Percentiles rank a stretch among this genome's conserved stretches.
Conservation (phyloP, 163 green algal species). For the Trebouxiophyceae sp. region DNA sequence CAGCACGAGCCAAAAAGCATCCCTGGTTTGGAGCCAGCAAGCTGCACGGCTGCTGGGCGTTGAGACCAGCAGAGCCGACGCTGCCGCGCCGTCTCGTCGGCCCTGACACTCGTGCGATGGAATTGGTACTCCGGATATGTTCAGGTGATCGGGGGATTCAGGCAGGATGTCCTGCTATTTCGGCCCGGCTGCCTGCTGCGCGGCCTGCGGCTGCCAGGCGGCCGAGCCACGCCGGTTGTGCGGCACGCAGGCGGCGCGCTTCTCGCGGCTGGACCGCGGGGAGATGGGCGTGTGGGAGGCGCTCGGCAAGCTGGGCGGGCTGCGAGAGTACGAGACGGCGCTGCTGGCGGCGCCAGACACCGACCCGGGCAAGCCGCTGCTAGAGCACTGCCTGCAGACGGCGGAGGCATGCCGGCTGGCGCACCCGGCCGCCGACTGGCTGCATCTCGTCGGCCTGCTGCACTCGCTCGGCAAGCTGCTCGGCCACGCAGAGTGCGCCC, state of each 20-base stretch:
- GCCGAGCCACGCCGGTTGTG: too few relatives aligned
- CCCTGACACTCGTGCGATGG: too few relatives aligned
- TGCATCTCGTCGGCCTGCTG: slow-evolving; percentile 71
- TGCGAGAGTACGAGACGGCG: slow-evolving; percentile 60
- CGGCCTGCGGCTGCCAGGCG: too few relatives aligned
- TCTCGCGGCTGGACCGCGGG: slow-evolving; percentile 32
- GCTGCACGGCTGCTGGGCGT: slow-evolving; percentile 55
- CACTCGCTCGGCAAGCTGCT: slow-evolving; percentile 78
- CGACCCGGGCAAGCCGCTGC: slow-evolving; percentile 38
- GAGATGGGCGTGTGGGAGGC: slow-evolving; percentile 59
- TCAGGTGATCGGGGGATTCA: too few relatives aligned
- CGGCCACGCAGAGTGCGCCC: slow-evolving; percentile 40
- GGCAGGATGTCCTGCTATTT: too few relatives aligned
- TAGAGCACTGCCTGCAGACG: slow-evolving; percentile 53
- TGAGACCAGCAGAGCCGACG: slow-evolving; percentile 44
- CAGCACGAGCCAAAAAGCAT: slow-evolving; percentile 38
- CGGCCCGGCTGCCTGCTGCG: too few relatives aligned
- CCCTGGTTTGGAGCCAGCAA: slow-evolving; percentile 60
- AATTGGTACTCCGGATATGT: too few relatives aligned
- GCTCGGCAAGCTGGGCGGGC: slow-evolving; percentile 44
- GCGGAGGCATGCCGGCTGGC: slow-evolving; percentile 21
- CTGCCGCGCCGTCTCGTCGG: too few relatives aligned
- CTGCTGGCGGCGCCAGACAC: slow-evolving; percentile 27
- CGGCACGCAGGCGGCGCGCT: slow-evolving; percentile 27
- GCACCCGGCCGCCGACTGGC: slow-evolving; percentile 63